phyloP scores from a whole-genome alignment of 352 stramenopile genomes.

The Pythium aquatile region DNA sequence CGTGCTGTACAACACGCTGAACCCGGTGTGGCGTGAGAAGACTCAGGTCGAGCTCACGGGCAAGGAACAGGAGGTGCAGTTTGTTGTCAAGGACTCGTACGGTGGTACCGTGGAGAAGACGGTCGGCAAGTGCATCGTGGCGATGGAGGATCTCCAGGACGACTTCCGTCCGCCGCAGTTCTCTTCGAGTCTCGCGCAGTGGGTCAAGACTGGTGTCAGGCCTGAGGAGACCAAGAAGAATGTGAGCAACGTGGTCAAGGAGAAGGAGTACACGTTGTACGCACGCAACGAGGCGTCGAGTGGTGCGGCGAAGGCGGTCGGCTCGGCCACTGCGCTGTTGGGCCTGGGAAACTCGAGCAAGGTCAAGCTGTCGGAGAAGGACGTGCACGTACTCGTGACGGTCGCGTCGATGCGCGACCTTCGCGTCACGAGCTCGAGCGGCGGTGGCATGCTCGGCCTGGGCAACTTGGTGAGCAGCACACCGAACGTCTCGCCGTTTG shows the following conservation, averaged over 20 bases:
- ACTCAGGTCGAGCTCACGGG: constrained; percentile 51
- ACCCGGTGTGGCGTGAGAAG: constrained; percentile 81
- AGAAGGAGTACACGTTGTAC: constrained; percentile 76
- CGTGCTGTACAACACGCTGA: constrained; percentile 85
- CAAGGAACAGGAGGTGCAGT: constrained; percentile 57
- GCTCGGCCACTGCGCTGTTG: constrained; percentile 29
- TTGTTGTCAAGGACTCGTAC: constrained; percentile 86
- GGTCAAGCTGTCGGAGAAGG: constrained; percentile 36
- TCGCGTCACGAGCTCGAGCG: constrained; percentile 60
- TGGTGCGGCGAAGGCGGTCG: constrained; percentile 21
- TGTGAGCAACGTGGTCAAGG: constrained; percentile 65
- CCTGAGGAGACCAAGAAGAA: constrained; percentile 82
- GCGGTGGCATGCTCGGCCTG: constrained; percentile 62
- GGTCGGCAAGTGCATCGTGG: constrained; percentile 72
- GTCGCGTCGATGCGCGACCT: constrained; percentile 56
- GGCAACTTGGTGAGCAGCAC: constrained; percentile 75
- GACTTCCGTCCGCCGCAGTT: constrained; percentile 78
- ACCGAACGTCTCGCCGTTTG: constrained; percentile 77
- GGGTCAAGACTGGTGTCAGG: constrained; percentile 79
- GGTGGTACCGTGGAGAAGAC: constrained; percentile 74
- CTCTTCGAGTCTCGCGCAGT: constrained; percentile 71
- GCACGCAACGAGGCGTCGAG: constrained; percentile 48
- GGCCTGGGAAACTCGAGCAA: constrained; percentile 19
- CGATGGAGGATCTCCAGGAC: constrained; percentile 68
- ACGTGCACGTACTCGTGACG: constrained; percentile 73